Conservation (phyloP, 129 eudicot genomes). For the Chrysanthemum seticuspe region DNA sequence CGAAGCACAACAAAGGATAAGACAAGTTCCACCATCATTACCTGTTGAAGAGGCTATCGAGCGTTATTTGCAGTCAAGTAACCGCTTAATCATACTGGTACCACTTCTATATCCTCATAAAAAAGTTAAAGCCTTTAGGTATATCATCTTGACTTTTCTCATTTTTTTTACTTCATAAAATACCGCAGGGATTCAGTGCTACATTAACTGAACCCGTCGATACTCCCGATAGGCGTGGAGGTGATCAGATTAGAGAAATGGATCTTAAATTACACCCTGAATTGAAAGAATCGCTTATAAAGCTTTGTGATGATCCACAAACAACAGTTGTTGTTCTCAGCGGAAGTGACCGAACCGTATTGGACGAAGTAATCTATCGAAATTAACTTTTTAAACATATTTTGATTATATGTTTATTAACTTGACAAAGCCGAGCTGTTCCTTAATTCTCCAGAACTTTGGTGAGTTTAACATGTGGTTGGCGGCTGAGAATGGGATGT, state of each 20-base stretch:
- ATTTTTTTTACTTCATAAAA: slow-evolving; percentile 1
- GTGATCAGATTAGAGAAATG: slow-evolving; percentile 96
- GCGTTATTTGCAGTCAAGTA: slow-evolving; percentile 63
- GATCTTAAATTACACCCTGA: slow-evolving; percentile 91
- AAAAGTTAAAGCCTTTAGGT: not conserved
- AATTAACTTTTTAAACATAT: not conserved
- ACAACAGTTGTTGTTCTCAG: slow-evolving; percentile 88
- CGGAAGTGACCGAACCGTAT: slow-evolving; percentile 76
- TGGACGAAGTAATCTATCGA: slow-evolving; percentile 60
- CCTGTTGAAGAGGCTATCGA: slow-evolving; percentile 60
- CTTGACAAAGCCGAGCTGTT: slow-evolving; percentile 6
- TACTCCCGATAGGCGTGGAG: slow-evolving; percentile 83
- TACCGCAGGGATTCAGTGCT: slow-evolving; percentile 83
- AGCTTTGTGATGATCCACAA: slow-evolving; percentile 72
- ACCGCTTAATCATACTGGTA: slow-evolving; percentile 93
- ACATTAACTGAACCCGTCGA: slow-evolving; percentile 84
- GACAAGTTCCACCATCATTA: slow-evolving; percentile 71
- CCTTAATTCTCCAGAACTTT: slow-evolving; percentile 58
- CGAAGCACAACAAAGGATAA: slow-evolving; percentile 92
- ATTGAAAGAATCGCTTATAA: slow-evolving; percentile 52
- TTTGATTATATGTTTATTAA: not conserved
- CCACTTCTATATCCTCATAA: not conserved
- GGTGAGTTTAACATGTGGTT: slow-evolving; percentile 85
- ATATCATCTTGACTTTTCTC: not conserved
- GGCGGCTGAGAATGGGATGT: slow-evolving; percentile 99